A percentile compares a stretch with the other conserved stretches of the same genome.
Conservation (phyloP, 2,329 filamentous ascomycete genomes). For the Aspergillus neoniger region DNA sequence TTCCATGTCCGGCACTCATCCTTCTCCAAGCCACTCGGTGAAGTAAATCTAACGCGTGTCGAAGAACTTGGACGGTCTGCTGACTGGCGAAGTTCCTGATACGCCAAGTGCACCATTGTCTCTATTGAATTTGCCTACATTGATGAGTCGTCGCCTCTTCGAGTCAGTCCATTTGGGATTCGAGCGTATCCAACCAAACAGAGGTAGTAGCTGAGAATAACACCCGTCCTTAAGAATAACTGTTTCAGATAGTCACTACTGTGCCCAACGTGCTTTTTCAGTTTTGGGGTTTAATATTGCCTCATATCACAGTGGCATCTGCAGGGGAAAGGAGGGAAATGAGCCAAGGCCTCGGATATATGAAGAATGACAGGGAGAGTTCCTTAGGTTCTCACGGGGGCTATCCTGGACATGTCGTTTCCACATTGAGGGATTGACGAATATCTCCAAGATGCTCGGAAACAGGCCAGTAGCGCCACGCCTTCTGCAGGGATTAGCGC, state of each 20-base stretch:
- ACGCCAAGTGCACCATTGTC: background rate
- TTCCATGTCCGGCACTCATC: constrained; percentile 12
- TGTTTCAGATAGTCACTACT: background rate
- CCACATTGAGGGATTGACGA: background rate
- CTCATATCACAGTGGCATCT: background rate
- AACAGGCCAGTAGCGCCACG: background rate
- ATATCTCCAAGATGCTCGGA: constrained; percentile 4
- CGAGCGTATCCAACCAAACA: background rate
- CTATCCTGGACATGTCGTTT: background rate
- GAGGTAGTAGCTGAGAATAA: background rate
- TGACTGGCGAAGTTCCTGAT: constrained; percentile 6
- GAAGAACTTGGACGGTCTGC: constrained; percentile 10
- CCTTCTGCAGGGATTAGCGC: constrained; percentile 9
- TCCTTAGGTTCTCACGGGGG: background rate
- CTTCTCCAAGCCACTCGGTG: background rate
- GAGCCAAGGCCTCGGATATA: background rate
- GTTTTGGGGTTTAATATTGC: background rate
- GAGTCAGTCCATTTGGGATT: background rate
- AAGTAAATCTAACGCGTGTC: background rate
- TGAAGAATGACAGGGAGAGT: background rate
- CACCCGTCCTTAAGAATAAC: background rate
- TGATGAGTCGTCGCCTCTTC: background rate
- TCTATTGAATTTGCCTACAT: background rate
- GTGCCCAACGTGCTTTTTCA: background rate
- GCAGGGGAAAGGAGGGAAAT: background rate